Evolutionary conservation across 1,284 basidiomycete genomes (phyloP), one percentile per base, ranked within the genome.

Genomic region (Chiua sp.): DNA sequence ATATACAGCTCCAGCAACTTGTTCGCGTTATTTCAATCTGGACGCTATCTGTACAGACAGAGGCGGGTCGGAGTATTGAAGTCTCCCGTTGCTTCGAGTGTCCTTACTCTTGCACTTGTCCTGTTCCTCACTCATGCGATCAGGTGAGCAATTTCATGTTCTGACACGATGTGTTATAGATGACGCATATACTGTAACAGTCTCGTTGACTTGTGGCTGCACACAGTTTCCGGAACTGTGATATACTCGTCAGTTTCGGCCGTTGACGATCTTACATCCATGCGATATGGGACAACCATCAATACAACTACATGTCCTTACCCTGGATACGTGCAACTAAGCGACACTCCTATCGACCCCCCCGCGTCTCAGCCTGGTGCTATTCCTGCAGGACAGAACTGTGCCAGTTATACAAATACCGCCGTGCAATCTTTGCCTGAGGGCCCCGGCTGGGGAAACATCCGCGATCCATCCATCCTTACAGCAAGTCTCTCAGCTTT

Each of bases 1-100:
- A 56, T 56, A 56, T 56, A 56, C 33, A 47, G 55, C 22, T 55
- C 55, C n/a, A 56, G 55, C 37, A 56, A 50, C 44, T 33, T 56
- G 15, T 56, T 56, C 22, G 42, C 55, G 6, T 50, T 56, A 10
- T 15, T 56, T 12, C 55, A 56, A 50, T 49, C 55, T 22, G 55
- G 47, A 11, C 55, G 28, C 26, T 56, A 56, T 28, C 30, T 56
- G 1, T 51, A 56, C 22, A 33, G 37, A 33, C 48, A 51, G 22
- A 51, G 30, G 23, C 42, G 48, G 37, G n/a, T 32, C 50, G 55
- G 48, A 33, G 33, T 51, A 28, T 6, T 50, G 35, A 56, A 50
- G 18, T 56, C 55, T 32, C 55, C 48, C 10, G 48, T 56, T 32
- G 7, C 44, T 12, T 56, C 55, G 39, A 56, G 55, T 39, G 49